Percentiles rank a stretch among this genome's conserved stretches.
Evolutionary conservation across 345 rosid genomes (phyloP).

Genomic region (Atalantia buxifolia): DNA sequence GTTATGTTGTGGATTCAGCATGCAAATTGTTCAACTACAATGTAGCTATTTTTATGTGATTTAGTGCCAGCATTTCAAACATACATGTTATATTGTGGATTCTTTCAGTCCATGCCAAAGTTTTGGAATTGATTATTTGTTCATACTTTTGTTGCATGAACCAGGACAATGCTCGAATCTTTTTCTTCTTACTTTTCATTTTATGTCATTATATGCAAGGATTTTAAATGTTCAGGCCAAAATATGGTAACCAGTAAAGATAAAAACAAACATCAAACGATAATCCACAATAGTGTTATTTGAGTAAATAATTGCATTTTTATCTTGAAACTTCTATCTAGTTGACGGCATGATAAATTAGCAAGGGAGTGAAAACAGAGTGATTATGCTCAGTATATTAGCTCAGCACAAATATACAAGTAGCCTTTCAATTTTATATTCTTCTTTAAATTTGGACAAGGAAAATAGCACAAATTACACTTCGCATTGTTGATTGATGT

Average conservation of each 20-base stretch:
- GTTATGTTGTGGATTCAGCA: not conserved
- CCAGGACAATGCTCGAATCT: not conserved
- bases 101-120: not conserved
- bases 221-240: not conserved
- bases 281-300: not conserved
- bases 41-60: not conserved
- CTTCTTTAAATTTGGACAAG: no score
- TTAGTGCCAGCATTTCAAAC: not conserved
- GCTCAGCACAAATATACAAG: not conserved
- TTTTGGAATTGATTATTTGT: constrained; percentile 1
- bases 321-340: no score
- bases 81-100: not conserved
- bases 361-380: not conserved
- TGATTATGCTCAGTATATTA: not conserved
- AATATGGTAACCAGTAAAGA: not conserved
- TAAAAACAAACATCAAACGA: not conserved
- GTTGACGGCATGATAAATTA: not conserved
- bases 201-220: not conserved
- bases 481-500: not conserved
- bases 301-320: no score
- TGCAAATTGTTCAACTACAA: not conserved
- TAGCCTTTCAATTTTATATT: not conserved
- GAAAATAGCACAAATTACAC: no score
- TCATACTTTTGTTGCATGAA: not conserved
- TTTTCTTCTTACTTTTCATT: not conserved